Conservation (phyloP, 768 basidiomycete genomes). For the Lanmaoa rubissima region DNA sequence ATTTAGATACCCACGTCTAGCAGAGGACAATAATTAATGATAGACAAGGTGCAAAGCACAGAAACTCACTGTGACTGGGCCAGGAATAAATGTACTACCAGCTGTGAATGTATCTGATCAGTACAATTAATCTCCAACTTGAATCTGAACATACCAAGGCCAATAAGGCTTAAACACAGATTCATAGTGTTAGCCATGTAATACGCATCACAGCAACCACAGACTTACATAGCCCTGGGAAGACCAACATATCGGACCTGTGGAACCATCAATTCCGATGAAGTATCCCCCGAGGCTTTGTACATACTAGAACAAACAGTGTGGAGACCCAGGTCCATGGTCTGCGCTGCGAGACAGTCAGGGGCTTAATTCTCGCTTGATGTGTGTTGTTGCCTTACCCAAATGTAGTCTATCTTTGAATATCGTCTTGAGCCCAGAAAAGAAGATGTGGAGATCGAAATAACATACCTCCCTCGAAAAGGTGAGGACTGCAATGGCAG, state of each 20-base stretch:
- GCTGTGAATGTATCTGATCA: background rate
- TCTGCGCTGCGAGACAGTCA: background rate
- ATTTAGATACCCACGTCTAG: background rate
- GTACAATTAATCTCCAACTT: background rate
- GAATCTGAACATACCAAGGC: background rate
- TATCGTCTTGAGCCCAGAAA: background rate
- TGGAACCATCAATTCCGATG: background rate
- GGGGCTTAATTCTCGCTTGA: background rate
- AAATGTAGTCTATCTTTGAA: conserved; percentile 1
- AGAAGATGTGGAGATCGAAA: background rate
- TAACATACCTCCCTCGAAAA: background rate
- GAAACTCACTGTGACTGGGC: background rate
- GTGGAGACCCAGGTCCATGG: background rate
- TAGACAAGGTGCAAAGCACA: background rate
- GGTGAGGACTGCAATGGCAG: background rate
- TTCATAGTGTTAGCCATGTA: background rate
- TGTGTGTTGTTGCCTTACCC: background rate
- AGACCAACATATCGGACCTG: background rate
- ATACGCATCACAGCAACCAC: background rate
- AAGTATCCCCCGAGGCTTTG: background rate
- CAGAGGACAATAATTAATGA: background rate
- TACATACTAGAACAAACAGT: background rate
- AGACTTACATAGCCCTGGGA: background rate
- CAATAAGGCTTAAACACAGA: background rate
- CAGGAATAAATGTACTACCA: background rate